Base-by-base conservation (phyloP, 2,329 filamentous ascomycete species). In the Verruconis gallopava region DNA sequence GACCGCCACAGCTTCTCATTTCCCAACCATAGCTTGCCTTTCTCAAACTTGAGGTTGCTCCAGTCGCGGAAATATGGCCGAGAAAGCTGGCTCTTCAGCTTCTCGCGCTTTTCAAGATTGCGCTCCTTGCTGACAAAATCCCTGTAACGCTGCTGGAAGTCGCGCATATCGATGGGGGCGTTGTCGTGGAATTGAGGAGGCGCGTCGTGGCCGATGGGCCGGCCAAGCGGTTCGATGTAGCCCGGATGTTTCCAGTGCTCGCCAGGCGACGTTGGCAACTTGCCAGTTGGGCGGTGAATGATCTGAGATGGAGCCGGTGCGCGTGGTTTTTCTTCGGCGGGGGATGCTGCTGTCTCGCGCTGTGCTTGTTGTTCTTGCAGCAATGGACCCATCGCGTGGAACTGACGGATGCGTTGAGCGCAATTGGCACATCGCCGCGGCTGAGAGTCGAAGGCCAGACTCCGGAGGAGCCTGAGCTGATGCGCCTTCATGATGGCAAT, bases 11-110 rank as follows among this genome's bases (percentile, higher is more conserved):
- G 72, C n/a, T 81, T 72, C 3, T 82, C 76, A 28, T 89, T 89
- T 15, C 85, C 79, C 40, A 89, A 67, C 64, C 95, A 98, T 18
- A 85, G 85, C 63, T 98, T 98, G 54, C 91, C 91, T 53, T 86
- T 77, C 63, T 71, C 64, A 49, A 91, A 79, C 50, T 63, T 60
- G 18, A 95, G 74, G 63, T 93, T 91, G 46, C 75, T 76, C 82
- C 86, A 95, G 69, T 98, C 89, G 59, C 86, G 82, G 66, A 94
- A 98, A 63, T 98, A 98, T 2, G 89, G 88, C 45, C 84, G 83
- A 15, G 79, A 69, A 55, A 93, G 79, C 58, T 85, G 77, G 50
- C 75, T 72, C 49, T 70, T 86, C 81, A 96, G 68, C 56, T 85
- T 71, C 51, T 83, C 73, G 49, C 89, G 75, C 50, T 79, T 74